Evolutionary conservation across 2,329 filamentous ascomycete genomes (phyloP).

Genomic region (Didymellaceae sp.): DNA sequence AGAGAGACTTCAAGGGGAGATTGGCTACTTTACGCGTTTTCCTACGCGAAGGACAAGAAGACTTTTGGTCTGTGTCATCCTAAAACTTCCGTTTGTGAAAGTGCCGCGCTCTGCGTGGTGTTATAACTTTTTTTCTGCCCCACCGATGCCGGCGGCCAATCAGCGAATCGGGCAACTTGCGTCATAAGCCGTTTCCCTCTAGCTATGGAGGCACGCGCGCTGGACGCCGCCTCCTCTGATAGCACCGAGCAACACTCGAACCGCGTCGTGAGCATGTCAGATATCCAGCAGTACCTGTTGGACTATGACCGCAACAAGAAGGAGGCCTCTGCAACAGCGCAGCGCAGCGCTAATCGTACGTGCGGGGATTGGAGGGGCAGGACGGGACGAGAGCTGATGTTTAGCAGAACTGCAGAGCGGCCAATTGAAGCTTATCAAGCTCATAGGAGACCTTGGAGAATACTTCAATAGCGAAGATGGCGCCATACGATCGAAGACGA

Average conservation of each 20-base stretch:
- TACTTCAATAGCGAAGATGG: constrained; percentile 72
- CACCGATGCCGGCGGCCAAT: constrained; percentile 17
- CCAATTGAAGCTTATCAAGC: constrained; percentile 65
- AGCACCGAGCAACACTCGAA: constrained; percentile 3
- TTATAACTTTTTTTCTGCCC: constrained; percentile 23
- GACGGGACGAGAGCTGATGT: constrained; percentile 26
- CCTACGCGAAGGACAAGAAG: constrained; percentile 15
- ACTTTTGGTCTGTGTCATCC: constrained; percentile 19
- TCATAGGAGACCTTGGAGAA: constrained; percentile 69
- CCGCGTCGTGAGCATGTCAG: constrained; percentile 53
- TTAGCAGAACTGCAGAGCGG: constrained; percentile 63
- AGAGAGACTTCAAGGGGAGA: not conserved
- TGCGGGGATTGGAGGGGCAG: constrained; percentile 21
- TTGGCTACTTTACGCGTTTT: constrained; percentile 16
- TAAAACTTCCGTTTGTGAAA: constrained; percentile 15
- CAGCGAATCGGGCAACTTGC: constrained; percentile 21
- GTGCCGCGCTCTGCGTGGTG: constrained; percentile 16
- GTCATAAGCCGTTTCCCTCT: constrained; percentile 25
- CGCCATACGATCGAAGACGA: constrained; percentile 63
- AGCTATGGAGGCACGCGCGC: constrained; percentile 21
- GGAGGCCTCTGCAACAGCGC: constrained; percentile 53
- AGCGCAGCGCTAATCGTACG: constrained; percentile 51
- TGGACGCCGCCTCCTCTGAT: constrained; percentile 7
- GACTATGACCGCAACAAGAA: constrained; percentile 57
- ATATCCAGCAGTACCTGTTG: constrained; percentile 60